Percentiles rank a stretch among this genome's conserved stretches.
phyloP scores from a whole-genome alignment of 1,284 basidiomycete species.

The Taiwanofungus camphoratus region DNA sequence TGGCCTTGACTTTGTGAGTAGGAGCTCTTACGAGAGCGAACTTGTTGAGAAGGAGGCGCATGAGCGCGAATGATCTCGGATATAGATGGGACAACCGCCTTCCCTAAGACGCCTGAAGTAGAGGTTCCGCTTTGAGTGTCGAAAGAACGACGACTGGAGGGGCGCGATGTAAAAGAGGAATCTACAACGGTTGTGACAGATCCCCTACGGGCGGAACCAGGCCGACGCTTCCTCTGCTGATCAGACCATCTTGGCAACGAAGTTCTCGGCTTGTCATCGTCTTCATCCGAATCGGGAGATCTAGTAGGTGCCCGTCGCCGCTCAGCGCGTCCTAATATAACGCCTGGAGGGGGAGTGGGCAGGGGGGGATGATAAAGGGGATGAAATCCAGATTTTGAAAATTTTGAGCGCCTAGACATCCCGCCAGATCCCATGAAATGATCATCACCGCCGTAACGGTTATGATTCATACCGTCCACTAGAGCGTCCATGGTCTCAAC shows the following conservation, averaged over 20 bases:
- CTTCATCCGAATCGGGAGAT: constrained; percentile 42
- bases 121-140: neutral
- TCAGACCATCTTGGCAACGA: constrained; percentile 12
- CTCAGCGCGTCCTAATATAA: constrained; percentile 64
- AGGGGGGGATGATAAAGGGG: constrained; percentile 75
- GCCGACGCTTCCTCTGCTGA: constrained; percentile 11
- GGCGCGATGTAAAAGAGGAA: constrained; percentile 5
- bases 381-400: constrained; percentile 40
- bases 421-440: constrained; percentile 40
- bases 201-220: constrained; percentile 12
- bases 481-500: constrained; percentile 83
- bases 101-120: constrained; percentile 11
- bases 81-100: constrained; percentile 63
- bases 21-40: constrained; percentile 40
- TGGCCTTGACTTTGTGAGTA: constrained; percentile 44
- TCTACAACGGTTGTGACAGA: constrained; percentile 10
- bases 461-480: constrained; percentile 76
- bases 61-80: constrained; percentile 78
- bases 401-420: constrained; percentile 42
- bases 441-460: constrained; percentile 35
- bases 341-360: constrained; percentile 72
- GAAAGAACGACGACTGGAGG: constrained; percentile 6
- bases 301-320: constrained; percentile 32
- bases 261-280: constrained; percentile 31
- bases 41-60: constrained; percentile 49